Evolutionary conservation across 2,329 filamentous ascomycete genomes (phyloP).

Genomic region (Escovopsis weberi): DNA sequence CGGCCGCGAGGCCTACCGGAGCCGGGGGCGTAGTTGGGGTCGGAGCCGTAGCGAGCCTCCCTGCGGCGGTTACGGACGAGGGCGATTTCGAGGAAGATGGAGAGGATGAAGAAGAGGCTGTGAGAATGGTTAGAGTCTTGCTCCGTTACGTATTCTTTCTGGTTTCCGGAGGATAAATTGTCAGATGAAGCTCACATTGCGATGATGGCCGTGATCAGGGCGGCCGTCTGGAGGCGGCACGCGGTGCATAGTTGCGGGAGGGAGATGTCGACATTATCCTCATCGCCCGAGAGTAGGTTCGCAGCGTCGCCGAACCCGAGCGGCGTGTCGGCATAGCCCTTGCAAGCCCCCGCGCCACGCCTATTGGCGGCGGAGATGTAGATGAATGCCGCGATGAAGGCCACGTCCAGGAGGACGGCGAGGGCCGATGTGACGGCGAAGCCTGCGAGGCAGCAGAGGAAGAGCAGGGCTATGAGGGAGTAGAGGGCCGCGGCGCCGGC

Average conservation of each 20-base stretch:
- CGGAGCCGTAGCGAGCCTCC: constrained; percentile 54
- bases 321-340: constrained; percentile 44
- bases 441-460: constrained; percentile 70
- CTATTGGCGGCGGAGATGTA: constrained; percentile 68
- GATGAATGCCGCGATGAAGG: constrained; percentile 63
- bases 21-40: constrained; percentile 42
- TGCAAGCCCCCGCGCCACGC: constrained; percentile 51
- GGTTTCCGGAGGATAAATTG: background rate
- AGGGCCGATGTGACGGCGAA: constrained; percentile 57
- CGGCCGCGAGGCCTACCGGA: constrained; percentile 19
- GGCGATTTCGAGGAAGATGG: constrained; percentile 52
- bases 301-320: constrained; percentile 50
- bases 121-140: background rate
- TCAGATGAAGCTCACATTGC: constrained; percentile 41
- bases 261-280: constrained; percentile 29
- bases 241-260: constrained; percentile 36
- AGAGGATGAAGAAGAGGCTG: constrained; percentile 62
- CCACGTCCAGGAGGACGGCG: constrained; percentile 61
- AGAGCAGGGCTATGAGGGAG: constrained; percentile 52
- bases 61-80: constrained; percentile 58
- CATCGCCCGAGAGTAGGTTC: constrained; percentile 30
- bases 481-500: constrained; percentile 64
- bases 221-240: constrained; percentile 64
- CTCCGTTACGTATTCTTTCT: no score
- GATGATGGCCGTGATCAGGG: constrained; percentile 64